Conservation (phyloP, 306 rosid species). For the Comarum palustre region DNA sequence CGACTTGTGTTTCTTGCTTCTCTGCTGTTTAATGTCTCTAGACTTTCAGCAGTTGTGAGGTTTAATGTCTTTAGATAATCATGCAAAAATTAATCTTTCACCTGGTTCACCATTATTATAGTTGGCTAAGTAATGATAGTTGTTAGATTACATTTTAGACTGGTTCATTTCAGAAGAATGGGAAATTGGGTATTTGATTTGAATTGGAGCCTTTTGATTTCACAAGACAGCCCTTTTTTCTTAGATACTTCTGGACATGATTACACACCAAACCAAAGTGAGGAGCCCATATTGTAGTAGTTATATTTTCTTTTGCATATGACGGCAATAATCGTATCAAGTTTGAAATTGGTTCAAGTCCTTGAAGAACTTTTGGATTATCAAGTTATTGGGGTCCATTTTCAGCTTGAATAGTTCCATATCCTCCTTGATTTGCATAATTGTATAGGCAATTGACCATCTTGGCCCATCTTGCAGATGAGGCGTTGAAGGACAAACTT, state of each 20-base stretch:
- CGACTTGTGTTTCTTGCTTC: background rate
- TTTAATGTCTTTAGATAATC: background rate
- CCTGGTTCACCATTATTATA: background rate
- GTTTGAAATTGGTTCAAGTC: background rate
- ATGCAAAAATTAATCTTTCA: background rate
- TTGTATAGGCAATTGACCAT: background rate
- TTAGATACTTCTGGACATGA: background rate
- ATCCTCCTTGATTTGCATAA: background rate
- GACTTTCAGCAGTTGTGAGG: background rate
- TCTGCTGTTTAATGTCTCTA: background rate
- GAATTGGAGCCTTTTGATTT: background rate
- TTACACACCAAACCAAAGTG: background rate
- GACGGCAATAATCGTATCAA: background rate
- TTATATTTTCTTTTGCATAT: background rate
- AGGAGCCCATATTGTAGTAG: background rate
- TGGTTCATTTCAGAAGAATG: background rate
- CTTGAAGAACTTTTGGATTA: background rate
- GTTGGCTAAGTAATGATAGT: background rate
- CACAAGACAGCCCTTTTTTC: background rate
- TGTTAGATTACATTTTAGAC: background rate
- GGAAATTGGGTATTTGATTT: background rate
- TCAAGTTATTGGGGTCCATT: background rate
- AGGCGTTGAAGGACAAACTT: constrained; percentile 4
- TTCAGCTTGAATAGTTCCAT: background rate
- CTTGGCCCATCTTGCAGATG: background rate